Evolutionary conservation across 176 grass and related monocot species (phyloP), one percentile per base, ranked within the genome.

Genomic region (Carex parvula): DNA sequence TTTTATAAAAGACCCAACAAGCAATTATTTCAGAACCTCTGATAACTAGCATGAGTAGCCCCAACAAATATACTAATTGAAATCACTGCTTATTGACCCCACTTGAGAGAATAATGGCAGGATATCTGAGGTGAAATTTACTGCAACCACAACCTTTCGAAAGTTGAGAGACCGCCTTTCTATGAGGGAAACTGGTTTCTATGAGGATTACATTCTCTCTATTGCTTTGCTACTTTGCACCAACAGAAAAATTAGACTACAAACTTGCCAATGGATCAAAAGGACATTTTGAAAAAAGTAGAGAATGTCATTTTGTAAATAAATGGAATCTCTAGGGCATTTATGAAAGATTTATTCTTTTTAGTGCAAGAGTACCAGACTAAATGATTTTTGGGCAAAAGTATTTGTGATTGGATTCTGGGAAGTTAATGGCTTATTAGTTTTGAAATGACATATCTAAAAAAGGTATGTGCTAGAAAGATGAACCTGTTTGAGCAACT

Each of bases 41-140:
- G 37, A 26, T 22, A 83, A 83, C 42, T 22, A 61, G 57, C 80
- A 83, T 67, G 80, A 50, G 22, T 29, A 83, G 13, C 61, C 61
- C 80, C 80, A 83, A 62, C 60, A 83, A 83, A 83, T 83, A 66
- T 67, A 66, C 30, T 11, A 62, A 30, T 64, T 81, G 9, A 81
- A 62, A 64, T 20, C 58, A 48, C 33, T 64, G 79, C 41, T 14
- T 81, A 10, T 81, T 63, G 17, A 64, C 79, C 73, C 79, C 79
- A 66, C 81, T 54, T 7, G 15, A 66, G 61, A 68, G 64, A 83
- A 83, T 57, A 78, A 78, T 83, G 42, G 46, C 81, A 69, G 73
- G 26, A 83, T 18, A 52, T 52, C 33, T 68, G 30, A 52, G 41
- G 11, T 48, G 55, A 80, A 80, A 81, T 22, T 60, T n/a, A 81